Percentiles rank a stretch among this genome's conserved stretches.
These are phyloP conservation scores for Candida golubevii DNA, from an alignment of 805 yeast species.

Conservation along the genomic window DNA sequence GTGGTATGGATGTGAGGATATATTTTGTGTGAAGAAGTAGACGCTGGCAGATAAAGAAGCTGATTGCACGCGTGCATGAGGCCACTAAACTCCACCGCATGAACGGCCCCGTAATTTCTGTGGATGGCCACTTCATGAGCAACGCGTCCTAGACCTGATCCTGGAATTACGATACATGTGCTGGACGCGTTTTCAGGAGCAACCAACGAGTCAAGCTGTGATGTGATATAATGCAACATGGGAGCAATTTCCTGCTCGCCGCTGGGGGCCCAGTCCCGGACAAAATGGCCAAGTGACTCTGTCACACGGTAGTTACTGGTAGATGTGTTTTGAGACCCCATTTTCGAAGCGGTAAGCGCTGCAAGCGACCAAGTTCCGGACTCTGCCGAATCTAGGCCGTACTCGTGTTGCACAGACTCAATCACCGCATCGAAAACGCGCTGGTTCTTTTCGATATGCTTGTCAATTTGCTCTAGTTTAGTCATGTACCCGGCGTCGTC, in stretches of 20 bases:
- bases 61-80: slow-evolving; percentile 70
- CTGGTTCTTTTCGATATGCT: slow-evolving; percentile 45
- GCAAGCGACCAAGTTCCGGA: slow-evolving; percentile 14
- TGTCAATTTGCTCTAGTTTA: slow-evolving; percentile 49
- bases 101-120: slow-evolving; percentile 46
- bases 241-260: slow-evolving; percentile 49
- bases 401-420: slow-evolving; percentile 32
- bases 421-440: slow-evolving; percentile 44
- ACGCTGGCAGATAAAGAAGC: slow-evolving; percentile 40
- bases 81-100: slow-evolving; percentile 72
- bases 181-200: slow-evolving; percentile 23
- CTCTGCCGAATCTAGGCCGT: slow-evolving; percentile 43
- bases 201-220: slow-evolving; percentile 35
- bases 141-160: slow-evolving; percentile 80
- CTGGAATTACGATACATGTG: slow-evolving; percentile 70
- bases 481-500: slow-evolving; percentile 49
- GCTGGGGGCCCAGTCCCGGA: slow-evolving; percentile 64
- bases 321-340: slow-evolving; percentile 12
- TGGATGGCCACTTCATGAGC: slow-evolving; percentile 57
- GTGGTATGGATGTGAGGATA: slow-evolving; percentile 50
- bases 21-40: neutral
- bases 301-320: slow-evolving; percentile 43
- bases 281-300: slow-evolving; percentile 70
- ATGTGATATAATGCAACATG: slow-evolving; percentile 46
- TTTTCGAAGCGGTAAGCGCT: neutral